Base-by-base conservation (phyloP, 495 filamentous ascomycete genomes). In the Chlorociboria aeruginascens region DNA sequence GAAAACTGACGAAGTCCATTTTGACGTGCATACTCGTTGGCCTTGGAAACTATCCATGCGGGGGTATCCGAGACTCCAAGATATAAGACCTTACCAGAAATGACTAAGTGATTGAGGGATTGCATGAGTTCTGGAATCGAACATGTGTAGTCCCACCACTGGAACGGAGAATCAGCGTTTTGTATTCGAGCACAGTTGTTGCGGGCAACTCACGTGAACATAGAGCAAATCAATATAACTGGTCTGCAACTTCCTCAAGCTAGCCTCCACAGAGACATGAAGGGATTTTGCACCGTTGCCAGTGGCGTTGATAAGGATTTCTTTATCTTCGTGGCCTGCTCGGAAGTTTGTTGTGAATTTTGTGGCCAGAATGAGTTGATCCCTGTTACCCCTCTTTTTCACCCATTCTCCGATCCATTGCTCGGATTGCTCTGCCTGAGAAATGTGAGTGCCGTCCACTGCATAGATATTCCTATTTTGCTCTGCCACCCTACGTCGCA, bases 401-500 rank as follows among this genome's bases (percentile, higher is more conserved):
- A 88, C 78, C 85, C 85, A 89, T 50, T 88, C 84, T 13, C 85
- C 84, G 42, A 90, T 65, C 82, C 81, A 86, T 3, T 55, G 54
- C 60, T 89, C 85, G 6, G 80, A 83, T 46, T 86, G 65, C 49
- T 77, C 79, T 47, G 60, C 62, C 53, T 87, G 11, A 17, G 33
- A 38, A 46, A 10, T 6, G 37, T 9, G 12, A 13, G 33, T 6
- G 7, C 13, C 7, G 33, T 36, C 33, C 13, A 11, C 33, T 11
- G 33, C 33, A 25, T 25, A 25, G 20, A 25, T 25, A 25, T 25
- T 4, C 20, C 20, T 38, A 28, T 20, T 8, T 34, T 39, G 3
- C 10, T 4, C 17, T 43, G 29, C 6, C 11, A 25, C n/a, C n/a
- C n/a, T n/a, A n/a, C 20, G 20, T 25, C 20, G 20, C 32, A 16